Conservation (phyloP, 805 yeast species). For the Myxozyma vanderwaltii region DNA sequence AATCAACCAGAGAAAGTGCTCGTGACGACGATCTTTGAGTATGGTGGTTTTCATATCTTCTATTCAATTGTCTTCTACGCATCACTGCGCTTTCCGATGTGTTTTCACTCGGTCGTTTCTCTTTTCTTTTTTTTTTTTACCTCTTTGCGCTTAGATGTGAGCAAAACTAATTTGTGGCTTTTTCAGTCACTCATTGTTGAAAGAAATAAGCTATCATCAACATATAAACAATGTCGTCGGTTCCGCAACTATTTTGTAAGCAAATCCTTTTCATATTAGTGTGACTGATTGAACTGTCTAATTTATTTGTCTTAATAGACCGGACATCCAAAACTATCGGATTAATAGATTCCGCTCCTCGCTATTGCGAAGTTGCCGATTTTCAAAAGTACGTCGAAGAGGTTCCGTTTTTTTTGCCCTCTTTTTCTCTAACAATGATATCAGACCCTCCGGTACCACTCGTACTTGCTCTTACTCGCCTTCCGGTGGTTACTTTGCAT, state of each 20-base stretch:
- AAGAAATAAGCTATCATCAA: not conserved
- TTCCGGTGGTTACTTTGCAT: slow-evolving; percentile 69
- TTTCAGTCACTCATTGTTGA: too few species aligned
- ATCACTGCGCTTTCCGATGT: too few species aligned
- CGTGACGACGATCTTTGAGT: too few species aligned
- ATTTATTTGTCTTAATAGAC: slow-evolving; percentile 40
- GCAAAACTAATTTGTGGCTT: too few species aligned
- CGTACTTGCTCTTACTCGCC: slow-evolving; percentile 68
- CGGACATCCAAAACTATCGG: slow-evolving; percentile 62
- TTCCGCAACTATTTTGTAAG: slow-evolving; percentile 8
- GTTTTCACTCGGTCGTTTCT: too few species aligned
- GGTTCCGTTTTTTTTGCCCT: not conserved
- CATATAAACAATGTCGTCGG: not conserved
- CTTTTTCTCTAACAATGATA: not conserved
- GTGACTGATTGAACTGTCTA: not conserved
- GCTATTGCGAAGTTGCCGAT: slow-evolving; percentile 40
- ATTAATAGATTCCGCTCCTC: slow-evolving; percentile 53
- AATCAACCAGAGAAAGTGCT: too few species aligned
- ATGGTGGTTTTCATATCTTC: too few species aligned
- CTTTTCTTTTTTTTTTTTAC: too few species aligned
- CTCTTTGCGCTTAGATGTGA: too few species aligned
- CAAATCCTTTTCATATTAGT: not conserved
- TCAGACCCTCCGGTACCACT: slow-evolving; percentile 39
- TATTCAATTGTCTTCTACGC: too few species aligned
- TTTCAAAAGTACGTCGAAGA: slow-evolving; percentile 39